Evolutionary conservation across 2,329 filamentous ascomycete species (phyloP).

Genomic region (Fonsecaea multimorphosa): DNA sequence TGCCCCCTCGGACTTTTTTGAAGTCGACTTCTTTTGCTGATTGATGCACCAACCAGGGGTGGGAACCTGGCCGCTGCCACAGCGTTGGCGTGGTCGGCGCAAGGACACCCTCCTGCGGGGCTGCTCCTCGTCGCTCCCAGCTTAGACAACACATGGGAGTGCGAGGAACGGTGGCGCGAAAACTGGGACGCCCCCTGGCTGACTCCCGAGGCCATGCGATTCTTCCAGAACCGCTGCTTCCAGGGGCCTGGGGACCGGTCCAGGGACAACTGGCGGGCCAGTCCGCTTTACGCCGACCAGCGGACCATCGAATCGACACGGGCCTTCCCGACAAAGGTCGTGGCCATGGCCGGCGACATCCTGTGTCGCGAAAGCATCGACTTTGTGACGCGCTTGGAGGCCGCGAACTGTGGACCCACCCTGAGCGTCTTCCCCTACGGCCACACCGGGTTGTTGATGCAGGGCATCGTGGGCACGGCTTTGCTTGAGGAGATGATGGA

Average conservation of each 20-base stretch:
- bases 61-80: conserved; percentile 1
- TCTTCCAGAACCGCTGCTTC: neutral
- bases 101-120: neutral
- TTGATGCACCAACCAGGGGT: neutral
- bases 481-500: neutral
- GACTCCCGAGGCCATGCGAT: neutral
- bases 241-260: neutral
- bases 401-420: neutral
- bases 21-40: neutral
- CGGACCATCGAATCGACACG: neutral
- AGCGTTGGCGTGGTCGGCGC: neutral
- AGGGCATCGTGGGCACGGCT: neutral
- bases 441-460: neutral
- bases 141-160: conserved; percentile 1
- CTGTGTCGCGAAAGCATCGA: neutral
- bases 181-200: conserved; percentile 6
- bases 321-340: neutral
- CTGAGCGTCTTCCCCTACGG: neutral
- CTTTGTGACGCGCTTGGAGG: neutral
- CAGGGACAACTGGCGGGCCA: neutral
- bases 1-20: neutral
- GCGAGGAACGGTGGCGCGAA: neutral
- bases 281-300: neutral
- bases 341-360: neutral
- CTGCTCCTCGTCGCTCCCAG: neutral